Evolutionary conservation across 495 filamentous ascomycete genomes (phyloP).

Genomic region (Xanthoparmelia taractica): DNA sequence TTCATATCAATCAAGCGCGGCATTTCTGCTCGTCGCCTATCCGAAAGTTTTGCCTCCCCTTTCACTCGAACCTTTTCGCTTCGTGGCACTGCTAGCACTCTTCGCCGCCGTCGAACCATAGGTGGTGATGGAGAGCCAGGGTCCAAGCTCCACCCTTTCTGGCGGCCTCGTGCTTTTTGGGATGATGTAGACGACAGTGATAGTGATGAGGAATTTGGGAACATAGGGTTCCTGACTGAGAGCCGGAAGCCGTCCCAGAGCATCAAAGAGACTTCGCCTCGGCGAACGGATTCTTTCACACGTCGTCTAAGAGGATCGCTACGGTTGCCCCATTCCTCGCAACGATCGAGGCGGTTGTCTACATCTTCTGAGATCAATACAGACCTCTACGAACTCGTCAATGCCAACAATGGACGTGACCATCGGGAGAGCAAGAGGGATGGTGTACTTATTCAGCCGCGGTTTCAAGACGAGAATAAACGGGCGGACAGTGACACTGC

Average conservation of each 20-base stretch:
- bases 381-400: slow-evolving; percentile 28
- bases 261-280: slow-evolving; percentile 7
- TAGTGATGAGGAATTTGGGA: slow-evolving; percentile 34
- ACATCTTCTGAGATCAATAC: slow-evolving; percentile 1
- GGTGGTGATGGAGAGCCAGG: slow-evolving; percentile 37
- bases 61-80: slow-evolving; percentile 39
- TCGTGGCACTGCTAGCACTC: slow-evolving; percentile 26
- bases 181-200: slow-evolving; percentile 53
- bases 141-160: slow-evolving; percentile 66
- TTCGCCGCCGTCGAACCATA: slow-evolving; percentile 40
- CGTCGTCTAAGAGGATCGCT: slow-evolving; percentile 39
- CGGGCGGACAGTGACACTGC: not conserved
- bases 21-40: slow-evolving; percentile 46
- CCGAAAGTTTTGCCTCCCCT: slow-evolving; percentile 43
- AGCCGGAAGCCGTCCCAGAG: slow-evolving; percentile 24
- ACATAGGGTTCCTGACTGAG: slow-evolving; percentile 33
- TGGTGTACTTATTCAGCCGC: slow-evolving; percentile 3
- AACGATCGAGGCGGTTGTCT: slow-evolving; percentile 2
- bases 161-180: slow-evolving; percentile 69
- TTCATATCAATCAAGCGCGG: slow-evolving; percentile 52
- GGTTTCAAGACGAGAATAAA: not conserved
- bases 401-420: slow-evolving; percentile 22
- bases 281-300: slow-evolving; percentile 17
- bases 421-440: slow-evolving; percentile 33
- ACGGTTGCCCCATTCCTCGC: slow-evolving; percentile 43